Evolutionary conservation across 768 basidiomycete species (phyloP), one percentile per base, ranked within the genome.

Genomic region (Leccinum pellstonianum): DNA sequence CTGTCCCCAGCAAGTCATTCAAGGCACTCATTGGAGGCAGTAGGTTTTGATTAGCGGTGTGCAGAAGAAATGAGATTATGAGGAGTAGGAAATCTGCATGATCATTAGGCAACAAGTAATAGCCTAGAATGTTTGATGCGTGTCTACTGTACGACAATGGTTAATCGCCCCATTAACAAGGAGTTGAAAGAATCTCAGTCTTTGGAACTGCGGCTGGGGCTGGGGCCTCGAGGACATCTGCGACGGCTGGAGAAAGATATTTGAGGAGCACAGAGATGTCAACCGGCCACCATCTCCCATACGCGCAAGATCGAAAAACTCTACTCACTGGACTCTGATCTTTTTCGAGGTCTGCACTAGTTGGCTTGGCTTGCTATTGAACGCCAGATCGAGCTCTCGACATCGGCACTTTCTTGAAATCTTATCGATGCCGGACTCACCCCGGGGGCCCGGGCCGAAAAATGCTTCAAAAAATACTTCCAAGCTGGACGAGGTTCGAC

Each of bases 251-350:
- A 31, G 29, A 37, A 46, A 37, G 5, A 69, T 65, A 31, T 64
- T 74, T n/a, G 57, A 66, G 29, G 63, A 67, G 21, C 41, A 49
- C 41, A 60, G 66, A 2, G 52, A 51, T n/a, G 62, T 69, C 25
- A 50, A 52, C 2, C 60, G 56, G 17, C 66, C 64, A 55, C 62
- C 53, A 3, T 64, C 66, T 23, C 57, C 27, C 27, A 29, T 29
- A 29, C 27, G 27, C 27, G 27, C 27, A 29, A 29, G 27, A 29
- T 29, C 27, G 54, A 68, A 21, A 57, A 65, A 5, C 51, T 75
- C 7, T 66, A 69, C 27, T 31, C 21, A 0, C 25, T 29, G 25
- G 25, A 15, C 25, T 17, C 49, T 7, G 6, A 25, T 27, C 49
- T 50, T 8, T 50, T 15, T 50, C 49, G 25, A n/a, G 15, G 49